Conservation (phyloP, 768 basidiomycete species). For the Mycena chlorophos region DNA sequence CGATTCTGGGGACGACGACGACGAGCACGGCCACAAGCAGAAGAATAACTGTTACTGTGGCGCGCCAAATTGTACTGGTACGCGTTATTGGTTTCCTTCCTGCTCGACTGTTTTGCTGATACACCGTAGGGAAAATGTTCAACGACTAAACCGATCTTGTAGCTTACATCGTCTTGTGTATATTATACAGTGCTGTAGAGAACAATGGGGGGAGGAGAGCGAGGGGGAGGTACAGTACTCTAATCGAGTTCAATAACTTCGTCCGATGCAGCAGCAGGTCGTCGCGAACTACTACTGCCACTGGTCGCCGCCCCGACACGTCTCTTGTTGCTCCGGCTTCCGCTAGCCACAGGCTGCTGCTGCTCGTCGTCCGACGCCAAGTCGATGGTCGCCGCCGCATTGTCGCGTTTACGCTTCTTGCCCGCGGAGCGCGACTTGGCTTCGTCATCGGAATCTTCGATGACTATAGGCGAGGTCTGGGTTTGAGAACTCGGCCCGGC, state of each 20-base stretch:
- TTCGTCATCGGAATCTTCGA: conserved; percentile 35
- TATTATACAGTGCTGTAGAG: background rate
- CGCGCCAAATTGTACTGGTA: background rate
- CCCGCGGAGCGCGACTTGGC: conserved; percentile 17
- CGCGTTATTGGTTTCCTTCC: background rate
- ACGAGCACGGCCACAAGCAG: background rate
- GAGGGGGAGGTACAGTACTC: background rate
- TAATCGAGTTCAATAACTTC: background rate
- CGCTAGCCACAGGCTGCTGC: no score
- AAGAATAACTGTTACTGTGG: background rate
- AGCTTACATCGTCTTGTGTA: background rate
- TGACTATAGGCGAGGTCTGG: conserved; percentile 26
- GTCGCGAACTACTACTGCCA: background rate
- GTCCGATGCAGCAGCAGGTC: background rate
- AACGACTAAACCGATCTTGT: background rate
- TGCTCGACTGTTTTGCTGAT: conserved; percentile 22
- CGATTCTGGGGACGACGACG: background rate
- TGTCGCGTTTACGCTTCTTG: conserved; percentile 39
- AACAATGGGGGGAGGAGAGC: background rate
- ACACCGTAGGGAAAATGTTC: background rate
- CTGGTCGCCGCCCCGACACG: background rate
- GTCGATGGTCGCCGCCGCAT: conserved; percentile 30
- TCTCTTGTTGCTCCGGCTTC: background rate
- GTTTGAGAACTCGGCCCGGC: conserved; percentile 17
- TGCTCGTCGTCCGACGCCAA: conserved; percentile 29